Evolutionary conservation across 177 flowering plant genomes (phyloP).

Genomic region (Tripterygium wilfordii): DNA sequence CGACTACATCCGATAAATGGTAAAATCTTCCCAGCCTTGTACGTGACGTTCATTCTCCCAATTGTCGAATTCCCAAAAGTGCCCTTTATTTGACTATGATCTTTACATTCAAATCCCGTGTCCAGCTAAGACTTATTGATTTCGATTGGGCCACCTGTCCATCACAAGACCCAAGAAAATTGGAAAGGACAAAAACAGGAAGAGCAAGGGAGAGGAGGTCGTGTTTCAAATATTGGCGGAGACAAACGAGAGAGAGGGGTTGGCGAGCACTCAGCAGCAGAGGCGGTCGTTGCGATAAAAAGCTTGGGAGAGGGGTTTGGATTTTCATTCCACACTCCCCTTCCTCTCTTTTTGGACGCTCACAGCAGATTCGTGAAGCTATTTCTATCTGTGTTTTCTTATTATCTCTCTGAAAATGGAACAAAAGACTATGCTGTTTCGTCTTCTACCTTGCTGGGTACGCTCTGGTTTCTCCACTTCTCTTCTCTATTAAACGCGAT

Average conservation of each 20-base stretch:
- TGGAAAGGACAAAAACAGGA: background rate
- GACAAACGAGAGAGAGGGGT: background rate
- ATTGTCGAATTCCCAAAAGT: no score
- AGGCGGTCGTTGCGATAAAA: slow-evolving; percentile 15
- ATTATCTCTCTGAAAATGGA: background rate
- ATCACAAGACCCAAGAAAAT: background rate
- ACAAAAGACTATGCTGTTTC: background rate
- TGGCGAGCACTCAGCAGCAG: no score
- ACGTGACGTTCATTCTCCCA: no score
- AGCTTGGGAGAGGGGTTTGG: slow-evolving; percentile 4
- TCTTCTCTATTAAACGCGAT: no score
- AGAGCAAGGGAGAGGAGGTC: slow-evolving; percentile 1
- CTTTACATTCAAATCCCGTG: no score
- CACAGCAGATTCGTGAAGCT: background rate
- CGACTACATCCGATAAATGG: no score
- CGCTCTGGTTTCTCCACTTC: background rate
- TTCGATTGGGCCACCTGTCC: background rate
- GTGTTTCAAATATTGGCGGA: slow-evolving; percentile 18
- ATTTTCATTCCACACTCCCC: no score
- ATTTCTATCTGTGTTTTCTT: background rate
- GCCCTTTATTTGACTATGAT: no score
- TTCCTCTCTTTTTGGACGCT: background rate
- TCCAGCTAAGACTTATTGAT: background rate
- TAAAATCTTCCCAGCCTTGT: no score
- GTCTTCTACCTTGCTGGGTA: background rate